Evolutionary conservation across 768 basidiomycete genomes (phyloP).

Genomic region (Dacryopinax spathularia): DNA sequence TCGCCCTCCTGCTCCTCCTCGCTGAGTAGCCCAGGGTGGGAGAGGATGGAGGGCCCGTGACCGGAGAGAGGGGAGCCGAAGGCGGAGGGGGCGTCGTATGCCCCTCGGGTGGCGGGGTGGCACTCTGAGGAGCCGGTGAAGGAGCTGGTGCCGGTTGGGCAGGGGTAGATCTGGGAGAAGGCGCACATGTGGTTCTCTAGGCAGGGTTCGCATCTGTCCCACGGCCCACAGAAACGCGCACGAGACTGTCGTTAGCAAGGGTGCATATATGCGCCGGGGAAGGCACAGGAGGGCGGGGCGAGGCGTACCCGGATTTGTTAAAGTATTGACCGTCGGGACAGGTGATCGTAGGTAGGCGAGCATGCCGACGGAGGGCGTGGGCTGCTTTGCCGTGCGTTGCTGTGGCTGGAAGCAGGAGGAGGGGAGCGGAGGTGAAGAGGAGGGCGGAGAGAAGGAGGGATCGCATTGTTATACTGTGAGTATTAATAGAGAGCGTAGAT

Average conservation of each 20-base stretch:
- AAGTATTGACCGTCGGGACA: not conserved
- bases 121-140: not conserved
- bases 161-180: not conserved
- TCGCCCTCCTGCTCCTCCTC: not conserved
- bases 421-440: not conserved
- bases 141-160: not conserved
- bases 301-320: not conserved
- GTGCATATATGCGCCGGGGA: not conserved
- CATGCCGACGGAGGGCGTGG: not conserved
- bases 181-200: not conserved
- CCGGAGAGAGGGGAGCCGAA: not conserved
- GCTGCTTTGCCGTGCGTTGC: not conserved
- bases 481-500: no score
- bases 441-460: not conserved
- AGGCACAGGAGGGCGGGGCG: not conserved
- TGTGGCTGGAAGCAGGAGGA: not conserved
- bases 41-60: not conserved
- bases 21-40: no score
- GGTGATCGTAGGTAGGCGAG: not conserved
- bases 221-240: not conserved
- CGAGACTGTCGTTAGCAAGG: not conserved
- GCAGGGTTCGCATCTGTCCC: not conserved
- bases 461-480: not conserved
- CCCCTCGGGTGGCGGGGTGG: not conserved
- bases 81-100: not conserved